Base-by-base conservation (phyloP, 176 grass and related monocot genomes). In the Rhynchospora tenuis region DNA sequence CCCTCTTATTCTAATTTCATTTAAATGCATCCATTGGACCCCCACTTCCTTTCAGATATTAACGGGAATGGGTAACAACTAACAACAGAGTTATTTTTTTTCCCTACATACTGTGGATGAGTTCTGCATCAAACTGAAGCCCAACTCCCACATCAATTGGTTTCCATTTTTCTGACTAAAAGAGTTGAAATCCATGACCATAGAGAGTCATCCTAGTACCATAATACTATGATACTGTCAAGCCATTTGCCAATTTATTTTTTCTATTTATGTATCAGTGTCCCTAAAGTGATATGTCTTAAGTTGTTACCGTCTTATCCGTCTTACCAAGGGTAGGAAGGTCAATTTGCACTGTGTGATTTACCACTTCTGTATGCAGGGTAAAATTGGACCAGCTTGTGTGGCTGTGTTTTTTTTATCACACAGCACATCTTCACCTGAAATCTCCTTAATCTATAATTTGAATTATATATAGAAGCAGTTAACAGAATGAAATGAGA, bases 281-380 rank as follows among this genome's bases (percentile, higher is more conserved):
- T 73, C 81, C 22, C 59, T 54, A 68, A 61, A 60, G 48, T 20
- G 20, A n/a, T n/a, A 19, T 80, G 31, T 64, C 50, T 42, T 86
- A 27, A 54, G 66, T 57, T 42, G 46, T 84, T 91, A 98, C 95
- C 80, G 95, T 67, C 63, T 98, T 98, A 86, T 98, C 95, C 42
- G 78, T 86, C 86, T 90, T 90, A 78, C 84, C 91, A 38, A 98
- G 90, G 82, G 95, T 98, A 31, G 95, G 92, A 86, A 98, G 87
- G 85, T 85, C 89, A 84, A 98, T 88, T 85, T 81, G 76, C 57
- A 91, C 89, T 93, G n/a, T 95, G 88, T 42, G 89, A n/a, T n/a
- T n/a, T n/a, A n/a, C n/a, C n/a, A n/a, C n/a, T n/a, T n/a, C 90
- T 70, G 54, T 88, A 86, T 98, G 95, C 66, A 98, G 54, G 68